Evolutionary conservation across 2,329 filamentous ascomycete species (phyloP).

Genomic region (Rosellinia necatrix): DNA sequence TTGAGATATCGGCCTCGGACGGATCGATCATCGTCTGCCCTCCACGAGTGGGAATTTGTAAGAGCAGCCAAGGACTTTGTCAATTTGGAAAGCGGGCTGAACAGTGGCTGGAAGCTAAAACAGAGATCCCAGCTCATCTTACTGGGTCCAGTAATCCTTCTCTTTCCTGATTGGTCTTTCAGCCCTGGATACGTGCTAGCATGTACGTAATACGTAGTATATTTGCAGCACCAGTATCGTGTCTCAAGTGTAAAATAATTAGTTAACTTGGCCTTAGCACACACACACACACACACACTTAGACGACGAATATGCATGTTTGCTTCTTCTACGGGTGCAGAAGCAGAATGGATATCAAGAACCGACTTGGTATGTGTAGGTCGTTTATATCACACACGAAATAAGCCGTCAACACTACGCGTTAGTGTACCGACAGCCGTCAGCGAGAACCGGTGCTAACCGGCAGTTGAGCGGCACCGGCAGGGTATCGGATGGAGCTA

Average conservation of each 20-base stretch:
- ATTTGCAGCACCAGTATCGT: too few species aligned
- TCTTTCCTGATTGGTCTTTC: conserved; percentile 12
- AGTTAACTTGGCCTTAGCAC: too few species aligned
- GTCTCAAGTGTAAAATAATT: too few species aligned
- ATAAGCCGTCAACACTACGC: not conserved
- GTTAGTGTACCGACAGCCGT: conserved; percentile 21
- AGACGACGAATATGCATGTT: too few species aligned
- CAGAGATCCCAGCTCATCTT: conserved; percentile 6
- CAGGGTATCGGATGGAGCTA: conserved; percentile 25
- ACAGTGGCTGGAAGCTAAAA: not conserved
- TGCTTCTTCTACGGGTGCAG: too few species aligned
- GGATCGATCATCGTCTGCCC: not conserved
- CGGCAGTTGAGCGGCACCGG: conserved; percentile 19
- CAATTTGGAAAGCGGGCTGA: conserved; percentile 17
- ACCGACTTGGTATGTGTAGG: not conserved
- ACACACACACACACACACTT: too few species aligned
- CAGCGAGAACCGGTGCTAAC: conserved; percentile 17
- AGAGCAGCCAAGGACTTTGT: conserved; percentile 7
- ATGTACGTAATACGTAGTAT: conserved; percentile 8
- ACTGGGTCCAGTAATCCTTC: conserved; percentile 17
- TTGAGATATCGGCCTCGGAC: not conserved
- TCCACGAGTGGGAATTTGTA: not conserved
- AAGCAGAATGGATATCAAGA: too few species aligned
- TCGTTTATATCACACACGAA: too few species aligned
- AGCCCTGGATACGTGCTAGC: not conserved